Conservation (phyloP, 805 yeast species). For the Candida schatavii region DNA sequence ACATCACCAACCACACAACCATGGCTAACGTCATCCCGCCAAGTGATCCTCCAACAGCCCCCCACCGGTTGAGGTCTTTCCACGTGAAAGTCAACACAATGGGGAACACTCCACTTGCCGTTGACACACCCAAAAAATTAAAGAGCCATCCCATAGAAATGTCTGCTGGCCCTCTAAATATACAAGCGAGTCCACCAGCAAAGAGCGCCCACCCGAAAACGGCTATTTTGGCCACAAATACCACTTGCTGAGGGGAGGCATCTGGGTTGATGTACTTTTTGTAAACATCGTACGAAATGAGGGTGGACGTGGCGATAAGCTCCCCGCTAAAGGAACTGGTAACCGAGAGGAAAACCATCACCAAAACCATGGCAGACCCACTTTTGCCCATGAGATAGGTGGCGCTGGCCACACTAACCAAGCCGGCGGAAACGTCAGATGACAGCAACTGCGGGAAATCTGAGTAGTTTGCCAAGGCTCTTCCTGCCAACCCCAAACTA, state of each 20-base stretch:
- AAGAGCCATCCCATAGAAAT: constrained; percentile 37
- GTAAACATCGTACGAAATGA: constrained; percentile 24
- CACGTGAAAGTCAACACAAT: constrained; percentile 22
- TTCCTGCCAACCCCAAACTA: constrained; percentile 38
- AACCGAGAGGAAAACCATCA: constrained; percentile 37
- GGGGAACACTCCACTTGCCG: constrained; percentile 26
- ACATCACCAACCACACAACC: constrained; percentile 36
- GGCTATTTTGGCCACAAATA: constrained; percentile 17
- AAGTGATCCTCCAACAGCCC: constrained; percentile 37
- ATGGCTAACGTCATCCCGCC: constrained; percentile 35
- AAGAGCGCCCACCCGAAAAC: constrained; percentile 22
- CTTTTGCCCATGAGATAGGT: constrained; percentile 23
- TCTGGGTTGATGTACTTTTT: constrained; percentile 21
- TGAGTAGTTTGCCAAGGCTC: constrained; percentile 22
- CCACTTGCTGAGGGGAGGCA: constrained; percentile 23
- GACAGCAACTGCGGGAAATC: constrained; percentile 16
- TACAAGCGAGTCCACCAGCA: constrained; percentile 18
- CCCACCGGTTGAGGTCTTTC: constrained; percentile 31
- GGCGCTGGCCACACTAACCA: constrained; percentile 20
- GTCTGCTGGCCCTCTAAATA: constrained; percentile 22
- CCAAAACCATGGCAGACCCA: constrained; percentile 26
- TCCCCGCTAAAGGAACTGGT: constrained; percentile 43
- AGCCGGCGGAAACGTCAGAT: constrained; percentile 18
- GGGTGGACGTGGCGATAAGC: constrained; percentile 38
- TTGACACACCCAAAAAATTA: constrained; percentile 27